A percentile compares a stretch with the other conserved stretches of the same genome.
phyloP scores from a whole-genome alignment of 1,284 basidiomycete species.

The Apiotrichum domesticum region DNA sequence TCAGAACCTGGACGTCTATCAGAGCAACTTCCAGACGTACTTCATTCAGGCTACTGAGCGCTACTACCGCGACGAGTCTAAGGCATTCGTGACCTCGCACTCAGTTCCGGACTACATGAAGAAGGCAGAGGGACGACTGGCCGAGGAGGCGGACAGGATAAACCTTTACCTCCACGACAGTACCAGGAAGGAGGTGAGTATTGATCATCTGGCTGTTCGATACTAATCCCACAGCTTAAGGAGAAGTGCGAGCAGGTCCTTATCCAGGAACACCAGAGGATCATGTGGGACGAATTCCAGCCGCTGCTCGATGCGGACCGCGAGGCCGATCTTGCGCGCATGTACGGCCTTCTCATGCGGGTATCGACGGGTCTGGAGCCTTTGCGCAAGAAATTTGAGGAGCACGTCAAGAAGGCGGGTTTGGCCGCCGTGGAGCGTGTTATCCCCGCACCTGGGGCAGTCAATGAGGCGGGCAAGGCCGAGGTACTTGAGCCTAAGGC shows the following conservation, averaged over 20 bases:
- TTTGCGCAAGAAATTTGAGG: constrained; percentile 85
- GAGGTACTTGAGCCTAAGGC: constrained; percentile 74
- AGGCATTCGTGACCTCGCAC: constrained; percentile 82
- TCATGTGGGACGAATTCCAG: constrained; percentile 95
- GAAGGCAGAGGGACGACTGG: constrained; percentile 86
- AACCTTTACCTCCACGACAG: constrained; percentile 87
- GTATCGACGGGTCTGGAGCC: constrained; percentile 89
- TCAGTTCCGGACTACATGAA: constrained; percentile 94
- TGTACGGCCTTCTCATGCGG: constrained; percentile 87
- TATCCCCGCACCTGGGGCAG: constrained; percentile 53
- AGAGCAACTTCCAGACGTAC: constrained; percentile 79
- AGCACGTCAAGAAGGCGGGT: constrained; percentile 87
- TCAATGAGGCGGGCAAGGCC: constrained; percentile 53
- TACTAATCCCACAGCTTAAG: constrained; percentile 54
- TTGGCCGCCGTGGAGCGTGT: constrained; percentile 77
- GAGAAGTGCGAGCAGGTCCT: constrained; percentile 87
- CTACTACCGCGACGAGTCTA: constrained; percentile 88
- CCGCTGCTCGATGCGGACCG: constrained; percentile 85
- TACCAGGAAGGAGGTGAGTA: constrained; percentile 64
- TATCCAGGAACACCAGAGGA: constrained; percentile 76
- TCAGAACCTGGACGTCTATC: constrained; percentile 77
- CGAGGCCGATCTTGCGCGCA: constrained; percentile 85
- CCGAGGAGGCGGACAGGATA: constrained; percentile 92
- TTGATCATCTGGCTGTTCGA: not conserved
- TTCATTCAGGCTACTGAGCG: constrained; percentile 84